Percentiles rank a stretch among this genome's conserved stretches.
These are phyloP conservation scores for Fagopyrum esculentum DNA, from an alignment of 148 eudicot genomes.

Conservation along the genomic window DNA sequence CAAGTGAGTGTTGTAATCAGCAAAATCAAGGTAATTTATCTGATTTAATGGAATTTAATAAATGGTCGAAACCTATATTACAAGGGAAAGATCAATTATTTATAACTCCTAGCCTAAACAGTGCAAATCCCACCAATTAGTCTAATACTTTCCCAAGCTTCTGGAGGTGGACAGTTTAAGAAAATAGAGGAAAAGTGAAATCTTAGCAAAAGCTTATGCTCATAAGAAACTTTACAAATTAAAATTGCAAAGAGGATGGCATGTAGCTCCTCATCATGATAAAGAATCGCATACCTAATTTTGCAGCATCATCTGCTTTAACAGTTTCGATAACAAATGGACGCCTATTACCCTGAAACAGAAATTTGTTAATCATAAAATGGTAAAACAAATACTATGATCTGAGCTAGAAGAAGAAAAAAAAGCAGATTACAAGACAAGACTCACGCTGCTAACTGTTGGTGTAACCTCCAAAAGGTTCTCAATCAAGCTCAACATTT, in stretches of 20 bases:
- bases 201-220: not conserved
- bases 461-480: constrained; percentile 87
- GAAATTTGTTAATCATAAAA: not conserved
- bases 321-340: constrained; percentile 90
- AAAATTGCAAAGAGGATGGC: not conserved
- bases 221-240: too few species aligned
- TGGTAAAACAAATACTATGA: not conserved
- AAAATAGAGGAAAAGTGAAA: not conserved
- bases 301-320: constrained; percentile 92
- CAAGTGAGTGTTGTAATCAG: not conserved
- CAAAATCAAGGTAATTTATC: not conserved
- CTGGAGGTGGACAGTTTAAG: not conserved
- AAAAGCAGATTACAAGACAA: constrained; percentile 3
- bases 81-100: not conserved
- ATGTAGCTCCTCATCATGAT: not conserved
- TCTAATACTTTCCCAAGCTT: not conserved
- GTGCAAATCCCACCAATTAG: not conserved
- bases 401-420: not conserved
- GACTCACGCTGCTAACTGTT: constrained; percentile 60
- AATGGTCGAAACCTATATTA: not conserved
- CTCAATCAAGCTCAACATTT: constrained; percentile 78
- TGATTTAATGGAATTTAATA: not conserved
- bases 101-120: not conserved
- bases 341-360: constrained; percentile 71
- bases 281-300: constrained; percentile 53